These are phyloP conservation scores for Auriscalpium orientale DNA, from an alignment of 768 basidiomycete genomes.

Conservation along the genomic window DNA sequence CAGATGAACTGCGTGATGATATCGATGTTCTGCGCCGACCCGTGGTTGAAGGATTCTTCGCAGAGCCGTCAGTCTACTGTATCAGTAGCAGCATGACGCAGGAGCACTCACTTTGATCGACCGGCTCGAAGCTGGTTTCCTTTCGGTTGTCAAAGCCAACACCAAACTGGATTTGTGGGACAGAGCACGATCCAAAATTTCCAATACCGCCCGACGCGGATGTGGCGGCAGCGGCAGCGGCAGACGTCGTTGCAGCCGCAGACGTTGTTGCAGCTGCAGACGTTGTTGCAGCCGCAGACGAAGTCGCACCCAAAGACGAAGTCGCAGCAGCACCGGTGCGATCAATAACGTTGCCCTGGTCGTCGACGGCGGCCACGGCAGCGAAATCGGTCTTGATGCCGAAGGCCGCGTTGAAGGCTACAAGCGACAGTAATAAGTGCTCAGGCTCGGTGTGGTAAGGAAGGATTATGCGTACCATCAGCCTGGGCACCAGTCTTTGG, in stretches of 20 bases:
- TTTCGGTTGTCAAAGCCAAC: constrained; percentile 43
- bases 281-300: not conserved
- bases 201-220: not conserved
- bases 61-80: constrained; percentile 21
- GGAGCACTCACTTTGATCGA: constrained; percentile 27
- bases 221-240: constrained; percentile 4
- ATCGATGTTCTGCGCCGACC: constrained; percentile 49
- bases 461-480: not conserved
- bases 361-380: constrained; percentile 32
- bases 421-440: too few relatives aligned
- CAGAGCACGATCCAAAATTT: constrained; percentile 40
- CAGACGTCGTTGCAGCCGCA: not conserved
- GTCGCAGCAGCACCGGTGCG: constrained; percentile 11
- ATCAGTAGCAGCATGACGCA: constrained; percentile 17
- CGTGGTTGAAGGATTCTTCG: constrained; percentile 35
- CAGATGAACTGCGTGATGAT: constrained; percentile 57
- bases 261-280: not conserved
- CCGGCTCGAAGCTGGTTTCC: constrained; percentile 49
- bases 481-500: constrained; percentile 25
- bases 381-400: constrained; percentile 48
- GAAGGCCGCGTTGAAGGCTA: constrained; percentile 43
- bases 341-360: constrained; percentile 36
- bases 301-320: not conserved
- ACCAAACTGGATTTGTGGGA: constrained; percentile 48
- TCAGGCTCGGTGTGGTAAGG: too few relatives aligned